Conservation (phyloP, 2,329 filamentous ascomycete genomes). For the Ceratocystis papillata region DNA sequence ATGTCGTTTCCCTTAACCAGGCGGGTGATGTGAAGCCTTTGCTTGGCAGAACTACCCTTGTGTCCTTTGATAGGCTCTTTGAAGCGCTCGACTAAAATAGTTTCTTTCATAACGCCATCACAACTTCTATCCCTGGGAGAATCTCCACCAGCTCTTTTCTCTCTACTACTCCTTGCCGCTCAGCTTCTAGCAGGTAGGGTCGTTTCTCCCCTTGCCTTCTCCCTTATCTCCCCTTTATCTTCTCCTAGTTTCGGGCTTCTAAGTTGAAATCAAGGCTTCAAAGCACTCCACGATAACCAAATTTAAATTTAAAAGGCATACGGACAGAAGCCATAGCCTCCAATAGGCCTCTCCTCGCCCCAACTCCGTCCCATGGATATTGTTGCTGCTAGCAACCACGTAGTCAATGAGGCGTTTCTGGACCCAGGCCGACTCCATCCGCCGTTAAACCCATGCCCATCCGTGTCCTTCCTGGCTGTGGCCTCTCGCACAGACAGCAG, state of each 20-base stretch:
- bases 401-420: constrained; percentile 1
- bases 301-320: not conserved
- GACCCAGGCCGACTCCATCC: not conserved
- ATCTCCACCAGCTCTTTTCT: not conserved
- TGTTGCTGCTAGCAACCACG: constrained; percentile 11
- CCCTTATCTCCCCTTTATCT: not conserved
- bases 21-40: not conserved
- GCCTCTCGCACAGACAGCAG: constrained; percentile 9
- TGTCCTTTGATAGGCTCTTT: not conserved
- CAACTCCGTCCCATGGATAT: not conserved
- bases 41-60: not conserved
- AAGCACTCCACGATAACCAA: not conserved
- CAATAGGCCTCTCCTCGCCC: not conserved
- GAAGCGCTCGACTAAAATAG: not conserved
- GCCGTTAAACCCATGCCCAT: constrained; percentile 3
- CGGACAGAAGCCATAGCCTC: not conserved
- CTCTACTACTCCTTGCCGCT: not conserved
- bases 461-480: not conserved
- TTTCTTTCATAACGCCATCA: not conserved
- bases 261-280: not conserved
- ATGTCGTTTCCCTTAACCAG: not conserved
- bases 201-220: not conserved
- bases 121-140: not conserved
- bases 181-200: not conserved
- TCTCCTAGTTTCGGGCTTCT: not conserved